Conservation (phyloP, 176 grass and related monocot genomes). For the Rhipidocladum racemiflorum region DNA sequence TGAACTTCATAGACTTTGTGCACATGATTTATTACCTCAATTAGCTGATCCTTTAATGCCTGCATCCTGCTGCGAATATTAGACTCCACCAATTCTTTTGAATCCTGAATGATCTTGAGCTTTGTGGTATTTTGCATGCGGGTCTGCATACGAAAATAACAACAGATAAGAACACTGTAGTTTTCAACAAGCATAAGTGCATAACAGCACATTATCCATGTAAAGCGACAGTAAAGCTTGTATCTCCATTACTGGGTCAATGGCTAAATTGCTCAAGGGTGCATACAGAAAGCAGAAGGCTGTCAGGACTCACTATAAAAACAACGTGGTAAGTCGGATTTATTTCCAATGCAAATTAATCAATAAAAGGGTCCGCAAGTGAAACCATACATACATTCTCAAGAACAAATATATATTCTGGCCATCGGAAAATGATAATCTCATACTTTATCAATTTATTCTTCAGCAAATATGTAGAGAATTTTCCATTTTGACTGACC, state of each 20-base stretch:
- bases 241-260: neutral
- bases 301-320: constrained; percentile 3
- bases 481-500: neutral
- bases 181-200: neutral
- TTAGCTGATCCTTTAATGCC: constrained; percentile 68
- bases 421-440: constrained; percentile 96
- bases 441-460: constrained; percentile 86
- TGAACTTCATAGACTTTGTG: constrained; percentile 82
- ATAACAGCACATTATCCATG: neutral
- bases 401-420: constrained; percentile 90
- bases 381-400: constrained; percentile 74
- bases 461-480: constrained; percentile 53
- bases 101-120: constrained; percentile 91
- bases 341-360: constrained; percentile 14
- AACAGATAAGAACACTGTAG: constrained; percentile 2
- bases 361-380: constrained; percentile 10
- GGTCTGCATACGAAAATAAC: constrained; percentile 52
- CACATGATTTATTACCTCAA: constrained; percentile 71
- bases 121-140: constrained; percentile 77
- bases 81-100: constrained; percentile 83
- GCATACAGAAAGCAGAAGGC: constrained; percentile 9
- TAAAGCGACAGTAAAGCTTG: neutral
- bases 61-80: constrained; percentile 94
- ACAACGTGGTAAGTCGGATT: constrained; percentile 15
- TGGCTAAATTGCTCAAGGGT: neutral